A percentile compares a stretch with the other conserved stretches of the same genome.
phyloP scores from a whole-genome alignment of 495 filamentous ascomycete genomes.

The Letharia columbiana region DNA sequence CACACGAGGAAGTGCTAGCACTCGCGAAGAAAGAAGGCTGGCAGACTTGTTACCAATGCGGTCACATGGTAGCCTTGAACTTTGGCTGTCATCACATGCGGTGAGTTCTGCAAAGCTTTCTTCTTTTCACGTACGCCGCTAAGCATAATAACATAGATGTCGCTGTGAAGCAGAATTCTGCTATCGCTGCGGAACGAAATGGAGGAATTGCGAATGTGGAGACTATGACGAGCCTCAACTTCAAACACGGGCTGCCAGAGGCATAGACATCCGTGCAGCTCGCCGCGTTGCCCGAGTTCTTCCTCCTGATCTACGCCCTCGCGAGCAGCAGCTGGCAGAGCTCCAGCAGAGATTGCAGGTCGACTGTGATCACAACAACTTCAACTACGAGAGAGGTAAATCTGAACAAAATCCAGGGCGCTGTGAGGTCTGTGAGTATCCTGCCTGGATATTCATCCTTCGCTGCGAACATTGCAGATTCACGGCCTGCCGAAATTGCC shows the following conservation, averaged over 20 bases:
- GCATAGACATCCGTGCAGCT: background rate
- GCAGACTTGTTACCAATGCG: slow-evolving; percentile 5
- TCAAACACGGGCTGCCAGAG: background rate
- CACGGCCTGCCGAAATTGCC: background rate
- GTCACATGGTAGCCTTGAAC: background rate
- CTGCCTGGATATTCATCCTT: background rate
- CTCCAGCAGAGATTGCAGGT: background rate
- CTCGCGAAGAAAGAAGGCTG: background rate
- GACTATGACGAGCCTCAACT: background rate
- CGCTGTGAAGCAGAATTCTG: background rate
- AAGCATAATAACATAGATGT: background rate
- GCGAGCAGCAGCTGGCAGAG: background rate
- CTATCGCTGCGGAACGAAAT: background rate
- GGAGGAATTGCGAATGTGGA: background rate
- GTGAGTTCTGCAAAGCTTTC: background rate
- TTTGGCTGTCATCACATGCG: background rate
- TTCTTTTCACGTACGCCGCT: background rate
- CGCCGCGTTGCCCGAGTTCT: background rate
- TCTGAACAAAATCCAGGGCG: background rate
- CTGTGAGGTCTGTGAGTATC: background rate
- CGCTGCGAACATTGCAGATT: slow-evolving; percentile 1
- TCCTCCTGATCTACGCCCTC: background rate
- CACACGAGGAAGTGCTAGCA: background rate
- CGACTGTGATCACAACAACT: slow-evolving; percentile 1
- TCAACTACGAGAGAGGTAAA: background rate